A percentile compares a stretch with the other conserved stretches of the same genome.
phyloP scores from a whole-genome alignment of 768 basidiomycete genomes.

The Clitopilus passeckerianus region DNA sequence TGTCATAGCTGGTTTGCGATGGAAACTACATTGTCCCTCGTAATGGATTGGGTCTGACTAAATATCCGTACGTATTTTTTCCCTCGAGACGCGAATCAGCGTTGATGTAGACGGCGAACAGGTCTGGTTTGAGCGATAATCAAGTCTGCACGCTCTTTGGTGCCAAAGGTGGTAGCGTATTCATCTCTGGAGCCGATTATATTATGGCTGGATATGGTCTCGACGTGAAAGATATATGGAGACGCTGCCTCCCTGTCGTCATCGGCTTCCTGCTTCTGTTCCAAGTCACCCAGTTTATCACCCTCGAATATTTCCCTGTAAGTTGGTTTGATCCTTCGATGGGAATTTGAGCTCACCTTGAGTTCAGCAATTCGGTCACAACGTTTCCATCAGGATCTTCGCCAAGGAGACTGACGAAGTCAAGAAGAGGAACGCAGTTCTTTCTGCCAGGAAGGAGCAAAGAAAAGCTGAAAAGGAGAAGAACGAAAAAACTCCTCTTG shows the following conservation, averaged over 20 bases:
- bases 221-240: constrained; percentile 51
- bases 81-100: neutral
- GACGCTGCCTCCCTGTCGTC: constrained; percentile 64
- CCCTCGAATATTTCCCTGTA: constrained; percentile 63
- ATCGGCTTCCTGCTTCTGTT: constrained; percentile 69
- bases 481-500: constrained; percentile 3
- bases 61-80: constrained; percentile 47
- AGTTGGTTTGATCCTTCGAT: constrained; percentile 9
- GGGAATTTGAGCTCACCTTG: neutral
- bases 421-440: constrained; percentile 49
- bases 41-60: constrained; percentile 48
- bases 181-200: constrained; percentile 59
- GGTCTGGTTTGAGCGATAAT: constrained; percentile 44
- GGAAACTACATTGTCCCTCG: constrained; percentile 63
- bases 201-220: constrained; percentile 50
- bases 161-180: constrained; percentile 44
- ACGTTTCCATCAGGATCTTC: constrained; percentile 49
- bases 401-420: constrained; percentile 54
- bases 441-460: constrained; percentile 25
- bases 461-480: constrained; percentile 9
- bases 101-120: neutral
- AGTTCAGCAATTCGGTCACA: constrained; percentile 45
- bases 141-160: constrained; percentile 80
- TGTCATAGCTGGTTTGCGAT: constrained; percentile 58
- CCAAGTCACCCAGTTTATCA: constrained; percentile 61